Evolutionary conservation across 2,329 filamentous ascomycete species (phyloP).

Genomic region (Trichoderma breve): DNA sequence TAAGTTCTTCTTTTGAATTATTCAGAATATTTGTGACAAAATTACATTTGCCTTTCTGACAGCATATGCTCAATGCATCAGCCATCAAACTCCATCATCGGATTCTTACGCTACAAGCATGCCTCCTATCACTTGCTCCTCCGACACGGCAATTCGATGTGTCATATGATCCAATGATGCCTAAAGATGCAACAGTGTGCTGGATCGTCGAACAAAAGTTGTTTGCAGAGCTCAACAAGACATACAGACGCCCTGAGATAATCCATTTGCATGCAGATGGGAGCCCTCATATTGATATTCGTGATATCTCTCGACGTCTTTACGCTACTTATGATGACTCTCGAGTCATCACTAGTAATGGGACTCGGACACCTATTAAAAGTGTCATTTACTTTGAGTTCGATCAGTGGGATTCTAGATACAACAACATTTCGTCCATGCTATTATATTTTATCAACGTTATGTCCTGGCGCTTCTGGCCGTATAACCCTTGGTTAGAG

Average conservation of each 20-base stretch:
- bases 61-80: neutral
- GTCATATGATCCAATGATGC: neutral
- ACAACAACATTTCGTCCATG: neutral
- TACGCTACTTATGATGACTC: neutral
- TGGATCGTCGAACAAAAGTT: neutral
- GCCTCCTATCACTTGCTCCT: neutral
- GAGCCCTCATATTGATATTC: neutral
- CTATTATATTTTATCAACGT: neutral
- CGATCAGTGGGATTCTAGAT: neutral
- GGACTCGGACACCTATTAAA: neutral
- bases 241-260: neutral
- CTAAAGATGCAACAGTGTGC: neutral
- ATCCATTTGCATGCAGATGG: neutral
- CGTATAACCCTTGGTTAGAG: fast-evolving
- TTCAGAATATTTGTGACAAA: no score
- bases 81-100: neutral
- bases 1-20: no score
- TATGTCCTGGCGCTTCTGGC: neutral
- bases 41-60: no score
- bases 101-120: neutral
- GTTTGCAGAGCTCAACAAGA: neutral
- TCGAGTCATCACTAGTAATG: neutral
- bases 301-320: neutral
- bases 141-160: neutral
- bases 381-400: neutral